These are phyloP conservation scores for Peronospora belbahrii DNA, from an alignment of 352 stramenopile species.

Conservation along the genomic window DNA sequence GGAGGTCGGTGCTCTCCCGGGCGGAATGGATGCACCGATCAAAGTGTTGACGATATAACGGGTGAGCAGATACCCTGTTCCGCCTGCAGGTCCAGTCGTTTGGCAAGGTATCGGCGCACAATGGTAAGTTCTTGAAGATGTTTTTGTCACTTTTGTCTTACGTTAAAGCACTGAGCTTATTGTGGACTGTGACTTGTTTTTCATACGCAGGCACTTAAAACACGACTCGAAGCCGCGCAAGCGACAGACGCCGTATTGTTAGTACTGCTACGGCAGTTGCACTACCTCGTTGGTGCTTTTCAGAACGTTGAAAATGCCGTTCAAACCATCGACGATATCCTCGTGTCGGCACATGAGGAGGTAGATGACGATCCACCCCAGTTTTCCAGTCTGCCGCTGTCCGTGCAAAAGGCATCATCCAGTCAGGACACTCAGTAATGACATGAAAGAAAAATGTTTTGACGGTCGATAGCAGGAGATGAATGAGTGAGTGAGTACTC, in stretches of 20 bases:
- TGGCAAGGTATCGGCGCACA: conserved; percentile 47
- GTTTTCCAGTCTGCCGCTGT: conserved; percentile 11
- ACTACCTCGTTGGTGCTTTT: conserved; percentile 68
- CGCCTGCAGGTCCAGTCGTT: conserved; percentile 38
- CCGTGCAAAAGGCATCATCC: conserved; percentile 13
- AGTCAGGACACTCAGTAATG: conserved; percentile 25
- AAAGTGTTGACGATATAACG: conserved; percentile 16
- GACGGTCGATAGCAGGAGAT: too few species aligned
- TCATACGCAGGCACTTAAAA: conserved; percentile 35
- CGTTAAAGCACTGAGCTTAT: not conserved
- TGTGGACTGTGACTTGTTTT: conserved; percentile 4
- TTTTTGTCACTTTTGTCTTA: not conserved
- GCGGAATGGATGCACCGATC: conserved; percentile 21
- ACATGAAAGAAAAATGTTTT: too few species aligned
- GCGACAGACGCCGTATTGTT: conserved; percentile 37
- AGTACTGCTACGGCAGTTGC: conserved; percentile 54
- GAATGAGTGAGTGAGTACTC: not conserved
- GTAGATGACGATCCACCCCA: conserved; percentile 20
- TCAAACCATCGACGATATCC: conserved; percentile 47
- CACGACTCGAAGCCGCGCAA: conserved; percentile 31
- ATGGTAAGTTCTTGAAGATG: conserved; percentile 36
- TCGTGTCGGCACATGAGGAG: conserved; percentile 38
- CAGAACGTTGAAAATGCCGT: conserved; percentile 61
- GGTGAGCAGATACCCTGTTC: conserved; percentile 27
- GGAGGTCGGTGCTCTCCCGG: conserved; percentile 35